Percentiles rank a stretch among this genome's conserved stretches.
Evolutionary conservation across 352 stramenopile genomes (phyloP).

Genomic region (Phytophthora macrochlamydospora): DNA sequence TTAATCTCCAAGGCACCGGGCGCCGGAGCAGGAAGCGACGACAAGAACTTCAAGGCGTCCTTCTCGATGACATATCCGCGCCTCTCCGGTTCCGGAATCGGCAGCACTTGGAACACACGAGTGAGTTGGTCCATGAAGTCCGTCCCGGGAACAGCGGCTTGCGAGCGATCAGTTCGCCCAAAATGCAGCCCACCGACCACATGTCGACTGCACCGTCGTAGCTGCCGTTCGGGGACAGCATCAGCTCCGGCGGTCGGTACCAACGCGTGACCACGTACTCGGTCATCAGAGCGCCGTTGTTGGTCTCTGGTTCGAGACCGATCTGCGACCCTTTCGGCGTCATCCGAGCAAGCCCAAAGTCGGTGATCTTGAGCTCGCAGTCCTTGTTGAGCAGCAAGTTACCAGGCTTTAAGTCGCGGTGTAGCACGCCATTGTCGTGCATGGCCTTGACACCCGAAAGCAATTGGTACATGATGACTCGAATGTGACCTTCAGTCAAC

Average conservation of each 20-base stretch:
- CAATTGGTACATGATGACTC: slow-evolving; percentile 88
- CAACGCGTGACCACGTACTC: slow-evolving; percentile 92
- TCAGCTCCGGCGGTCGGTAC: slow-evolving; percentile 93
- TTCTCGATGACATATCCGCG: slow-evolving; percentile 83
- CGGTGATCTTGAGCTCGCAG: slow-evolving; percentile 93
- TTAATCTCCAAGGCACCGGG: slow-evolving; percentile 64
- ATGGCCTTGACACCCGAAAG: slow-evolving; percentile 90
- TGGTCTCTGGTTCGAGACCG: slow-evolving; percentile 13
- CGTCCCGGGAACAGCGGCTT: slow-evolving; percentile 82
- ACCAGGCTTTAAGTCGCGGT: slow-evolving; percentile 95
- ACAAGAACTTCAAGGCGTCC: slow-evolving; percentile 85
- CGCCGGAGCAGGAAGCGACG: slow-evolving; percentile 59
- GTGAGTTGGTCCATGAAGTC: slow-evolving; percentile 90
- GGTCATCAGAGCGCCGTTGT: slow-evolving; percentile 68
- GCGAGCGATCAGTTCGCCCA: slow-evolving; percentile 89
- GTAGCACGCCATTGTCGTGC: slow-evolving; percentile 93
- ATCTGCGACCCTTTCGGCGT: slow-evolving; percentile 54
- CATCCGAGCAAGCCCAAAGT: slow-evolving; percentile 94
- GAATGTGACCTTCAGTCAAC: slow-evolving; percentile 80
- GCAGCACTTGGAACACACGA: slow-evolving; percentile 77
- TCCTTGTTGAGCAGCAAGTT: slow-evolving; percentile 94
- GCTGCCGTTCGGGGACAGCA: slow-evolving; percentile 90
- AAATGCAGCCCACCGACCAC: slow-evolving; percentile 92
- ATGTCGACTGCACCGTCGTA: slow-evolving; percentile 90
- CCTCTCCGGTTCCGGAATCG: slow-evolving; percentile 65